phyloP scores from a whole-genome alignment of 208 protist species.

The Trypanosoma mega region DNA sequence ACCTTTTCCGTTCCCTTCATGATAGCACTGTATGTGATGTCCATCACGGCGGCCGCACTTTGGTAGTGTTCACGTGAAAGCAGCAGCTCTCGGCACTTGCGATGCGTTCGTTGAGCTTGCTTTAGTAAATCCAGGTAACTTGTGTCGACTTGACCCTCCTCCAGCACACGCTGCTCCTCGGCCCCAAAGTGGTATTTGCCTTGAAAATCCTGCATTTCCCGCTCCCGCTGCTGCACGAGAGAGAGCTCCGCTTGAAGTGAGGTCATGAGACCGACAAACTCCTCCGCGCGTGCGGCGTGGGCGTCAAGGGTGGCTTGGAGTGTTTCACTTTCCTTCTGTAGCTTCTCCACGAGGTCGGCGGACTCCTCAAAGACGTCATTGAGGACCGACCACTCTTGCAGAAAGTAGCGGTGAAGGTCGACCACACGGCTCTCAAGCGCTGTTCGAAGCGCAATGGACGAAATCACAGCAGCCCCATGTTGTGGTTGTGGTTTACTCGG shows the following conservation, averaged over 20 bases:
- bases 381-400: constrained; percentile 53
- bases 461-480: constrained; percentile 1
- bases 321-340: constrained; percentile 44
- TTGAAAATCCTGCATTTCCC: constrained; percentile 62
- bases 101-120: constrained; percentile 57
- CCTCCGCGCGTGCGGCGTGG: constrained; percentile 23
- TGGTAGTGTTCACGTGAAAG: constrained; percentile 60
- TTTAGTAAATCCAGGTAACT: constrained; percentile 72
- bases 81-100: constrained; percentile 57
- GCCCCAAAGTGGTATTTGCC: constrained; percentile 61
- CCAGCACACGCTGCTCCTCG: constrained; percentile 59
- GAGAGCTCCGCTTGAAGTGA: constrained; percentile 41
- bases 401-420: constrained; percentile 56
- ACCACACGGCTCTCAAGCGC: constrained; percentile 60
- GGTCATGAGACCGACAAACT: constrained; percentile 33
- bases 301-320: constrained; percentile 28
- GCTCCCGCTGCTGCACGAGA: constrained; percentile 50
- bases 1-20: constrained; percentile 60
- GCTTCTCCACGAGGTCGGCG: constrained; percentile 39
- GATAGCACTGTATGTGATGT: constrained; percentile 71
- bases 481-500: constrained; percentile 2
- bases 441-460: constrained; percentile 39
- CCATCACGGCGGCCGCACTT: constrained; percentile 56
- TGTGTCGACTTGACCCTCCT: constrained; percentile 54
- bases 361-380: constrained; percentile 57